Base-by-base conservation (phyloP, 2,329 filamentous ascomycete genomes). In the Sarocladium kiliense region DNA sequence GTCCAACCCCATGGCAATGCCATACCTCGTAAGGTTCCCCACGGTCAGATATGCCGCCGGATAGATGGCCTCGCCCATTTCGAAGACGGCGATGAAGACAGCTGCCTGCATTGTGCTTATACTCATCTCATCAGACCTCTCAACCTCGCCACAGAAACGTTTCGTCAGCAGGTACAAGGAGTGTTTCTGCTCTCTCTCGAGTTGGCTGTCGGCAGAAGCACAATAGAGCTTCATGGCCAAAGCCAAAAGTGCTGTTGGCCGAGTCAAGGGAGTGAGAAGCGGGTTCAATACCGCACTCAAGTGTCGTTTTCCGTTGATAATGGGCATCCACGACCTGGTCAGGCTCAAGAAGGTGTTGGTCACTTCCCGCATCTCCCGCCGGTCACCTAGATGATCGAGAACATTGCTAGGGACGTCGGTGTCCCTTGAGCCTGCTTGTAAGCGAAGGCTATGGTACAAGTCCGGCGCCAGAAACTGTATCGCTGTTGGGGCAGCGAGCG, bases 41-140 rank as follows among this genome's bases (percentile, higher is more conserved):
- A 61, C 58, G 7, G 54, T 58, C 26, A 61, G 30, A 25, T 59
- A 59, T 2, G 58, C 59, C 6, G 59, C 59, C 9, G 59, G 59
- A 42, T 58, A 59, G 27, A 61, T 54, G 16, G 55, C 56, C 9
- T 61, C 44, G 10, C 56, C 54, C 12, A 61, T 41, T 42, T 61
- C 59, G 39, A 55, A 61, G 23, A 55, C 18, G 9, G 58, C 58
- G 39, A 61, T 58, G 23, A 55, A 50, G 7, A 59, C 21, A 36
- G 41, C 58, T 23, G 59, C 59, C 30, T 58, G 59, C 27, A 53
- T 32, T 10, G 19, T 23, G 4, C 27, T 32, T 12, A 53, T 37
- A 19, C 11, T 36, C 30, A 53, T 18, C 7, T 26, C 34, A n/a
- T 39, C 50, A 6, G 50, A 18, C 10, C 3, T 37, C 27, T 53